These are phyloP conservation scores for Ogataea kodamae DNA, from an alignment of 805 yeast species.

Conservation along the genomic window DNA sequence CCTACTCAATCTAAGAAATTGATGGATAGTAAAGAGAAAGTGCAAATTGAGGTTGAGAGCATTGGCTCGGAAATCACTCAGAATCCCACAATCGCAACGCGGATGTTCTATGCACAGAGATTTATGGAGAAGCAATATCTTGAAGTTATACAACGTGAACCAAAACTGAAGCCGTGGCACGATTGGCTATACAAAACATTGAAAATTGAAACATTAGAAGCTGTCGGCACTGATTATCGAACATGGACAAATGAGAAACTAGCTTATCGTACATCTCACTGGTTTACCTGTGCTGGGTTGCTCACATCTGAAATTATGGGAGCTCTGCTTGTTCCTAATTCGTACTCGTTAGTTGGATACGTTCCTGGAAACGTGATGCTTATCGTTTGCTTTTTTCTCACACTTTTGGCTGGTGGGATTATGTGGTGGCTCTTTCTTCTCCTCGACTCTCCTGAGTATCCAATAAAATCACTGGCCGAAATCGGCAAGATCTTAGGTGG, in stretches of 20 bases:
- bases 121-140: constrained; percentile 19
- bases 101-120: constrained; percentile 25
- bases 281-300: constrained; percentile 22
- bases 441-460: constrained; percentile 42
- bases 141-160: constrained; percentile 7
- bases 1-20: too few relatives aligned
- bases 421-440: constrained; percentile 36
- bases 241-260: constrained; percentile 19
- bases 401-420: constrained; percentile 41
- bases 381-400: constrained; percentile 21
- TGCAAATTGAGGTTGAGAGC: too few relatives aligned
- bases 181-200: constrained; percentile 10
- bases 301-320: constrained; percentile 26
- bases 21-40: too few relatives aligned
- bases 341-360: constrained; percentile 16
- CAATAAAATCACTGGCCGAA: constrained; percentile 41
- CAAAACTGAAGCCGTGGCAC: constrained; percentile 1
- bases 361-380: constrained; percentile 18
- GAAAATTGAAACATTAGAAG: constrained; percentile 11
- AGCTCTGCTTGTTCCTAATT: constrained; percentile 19
- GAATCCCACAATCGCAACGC: too few relatives aligned
- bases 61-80: too few relatives aligned
- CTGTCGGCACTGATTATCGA: constrained; percentile 12
- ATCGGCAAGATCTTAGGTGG: constrained; percentile 41
- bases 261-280: constrained; percentile 19